Base-by-base conservation (phyloP, 1,139 yeast species). In the Hanseniaspora uvarum region DNA sequence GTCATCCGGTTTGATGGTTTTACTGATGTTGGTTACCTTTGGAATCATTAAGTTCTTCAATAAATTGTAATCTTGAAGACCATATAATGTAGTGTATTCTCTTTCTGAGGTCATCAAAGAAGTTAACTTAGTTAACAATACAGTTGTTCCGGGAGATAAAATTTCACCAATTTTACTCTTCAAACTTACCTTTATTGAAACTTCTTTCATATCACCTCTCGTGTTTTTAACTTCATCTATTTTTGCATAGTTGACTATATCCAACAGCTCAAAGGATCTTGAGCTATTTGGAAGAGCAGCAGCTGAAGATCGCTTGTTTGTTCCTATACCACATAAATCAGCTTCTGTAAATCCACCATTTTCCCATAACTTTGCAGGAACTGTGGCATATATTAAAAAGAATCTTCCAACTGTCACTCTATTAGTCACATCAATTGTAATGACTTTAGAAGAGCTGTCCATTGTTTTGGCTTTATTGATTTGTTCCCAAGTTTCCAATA, bases 401-500 rank as follows among this genome's bases (percentile, higher is more conserved):
- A 89, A 92, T 4, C 86, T 85, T 62, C 89, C 95, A 24, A 86
- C 84, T 1, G 86, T 80, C 3, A 87, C 78, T 61, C 96, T 76
- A 46, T 87, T 84, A 12, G 95, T 96, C 39, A 88, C 71, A 6
- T 78, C 70, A 7, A 89, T 63, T 41, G 77, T 77, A 64, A 92
- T 83, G 0, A 95, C 89, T 7, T 64, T 68, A 57, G 79, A 81
- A 11, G 46, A 28, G 30, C 77, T 79, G 1, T 76, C 75, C 23
- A 86, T 79, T 53, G 78, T 78, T 60, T 84, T 81, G 0, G 92
- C 80, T 3, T 86, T 75, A 58, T 80, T 83, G 36, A 94, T 78
- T 0, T 88, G 86, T 63, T 89, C 95, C 97, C 97, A 94, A 59
- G 95, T 86, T 70, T 94, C 98, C 46, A 89, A 70, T 69, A 89